Conservation (phyloP, 2,329 filamentous ascomycete species). For the Scedosporium aurantiacum region DNA sequence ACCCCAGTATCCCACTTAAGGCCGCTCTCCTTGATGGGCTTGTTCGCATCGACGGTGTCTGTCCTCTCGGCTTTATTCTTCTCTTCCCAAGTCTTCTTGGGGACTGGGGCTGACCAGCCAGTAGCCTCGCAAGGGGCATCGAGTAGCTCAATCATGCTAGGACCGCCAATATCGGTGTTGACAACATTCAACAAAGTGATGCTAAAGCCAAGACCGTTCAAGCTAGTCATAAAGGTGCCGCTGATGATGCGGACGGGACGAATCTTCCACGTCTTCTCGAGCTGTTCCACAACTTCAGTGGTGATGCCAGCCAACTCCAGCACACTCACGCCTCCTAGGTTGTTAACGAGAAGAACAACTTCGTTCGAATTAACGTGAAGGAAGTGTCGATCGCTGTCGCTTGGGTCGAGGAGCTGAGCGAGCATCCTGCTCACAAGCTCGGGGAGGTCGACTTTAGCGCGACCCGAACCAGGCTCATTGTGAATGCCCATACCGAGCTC, state of each 20-base stretch:
- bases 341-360: constrained; percentile 62
- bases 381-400: constrained; percentile 61
- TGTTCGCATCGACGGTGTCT: constrained; percentile 19
- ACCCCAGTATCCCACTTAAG: constrained; percentile 40
- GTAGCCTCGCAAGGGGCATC: constrained; percentile 59
- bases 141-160: constrained; percentile 56
- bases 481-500: constrained; percentile 71
- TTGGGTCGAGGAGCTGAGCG: constrained; percentile 52
- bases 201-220: constrained; percentile 68
- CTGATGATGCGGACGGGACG: constrained; percentile 52
- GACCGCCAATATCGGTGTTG: constrained; percentile 44
- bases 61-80: constrained; percentile 34
- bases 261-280: constrained; percentile 45
- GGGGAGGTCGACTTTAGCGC: constrained; percentile 39
- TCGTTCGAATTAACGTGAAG: constrained; percentile 50
- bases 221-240: constrained; percentile 68
- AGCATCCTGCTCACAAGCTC: constrained; percentile 55
- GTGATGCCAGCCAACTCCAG: constrained; percentile 65
- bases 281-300: constrained; percentile 54
- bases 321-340: constrained; percentile 61
- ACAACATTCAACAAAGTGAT: constrained; percentile 57
- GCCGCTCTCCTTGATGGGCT: constrained; percentile 31
- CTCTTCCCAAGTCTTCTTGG: constrained; percentile 51
- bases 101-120: constrained; percentile 58
- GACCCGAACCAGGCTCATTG: constrained; percentile 52